These are phyloP conservation scores for Fraxinus pennsylvanica DNA, from an alignment of 257 asterid genomes.

Conservation along the genomic window DNA sequence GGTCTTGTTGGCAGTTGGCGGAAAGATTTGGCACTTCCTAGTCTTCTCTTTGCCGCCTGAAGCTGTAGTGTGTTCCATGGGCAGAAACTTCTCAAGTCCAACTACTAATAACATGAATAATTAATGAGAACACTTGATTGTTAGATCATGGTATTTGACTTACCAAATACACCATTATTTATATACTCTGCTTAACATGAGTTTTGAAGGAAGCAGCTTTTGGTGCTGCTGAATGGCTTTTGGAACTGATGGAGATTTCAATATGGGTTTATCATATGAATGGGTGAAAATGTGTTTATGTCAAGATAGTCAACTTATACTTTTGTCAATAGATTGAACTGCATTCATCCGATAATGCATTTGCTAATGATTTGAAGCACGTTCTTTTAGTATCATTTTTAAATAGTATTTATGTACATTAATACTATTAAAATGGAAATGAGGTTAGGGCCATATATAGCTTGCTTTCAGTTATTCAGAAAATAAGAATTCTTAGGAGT, in stretches of 20 bases:
- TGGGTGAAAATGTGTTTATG: background rate
- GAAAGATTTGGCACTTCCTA: background rate
- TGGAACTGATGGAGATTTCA: background rate
- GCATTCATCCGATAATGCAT: background rate
- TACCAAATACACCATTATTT: background rate
- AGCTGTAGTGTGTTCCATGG: background rate
- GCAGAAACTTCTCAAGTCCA: background rate
- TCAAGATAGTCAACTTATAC: background rate
- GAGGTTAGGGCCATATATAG: background rate
- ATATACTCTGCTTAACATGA: background rate
- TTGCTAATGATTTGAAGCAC: background rate
- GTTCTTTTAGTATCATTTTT: background rate
- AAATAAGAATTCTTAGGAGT: slow-evolving; percentile 11
- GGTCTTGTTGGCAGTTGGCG: background rate
- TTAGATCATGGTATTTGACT: background rate
- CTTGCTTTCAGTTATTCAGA: background rate
- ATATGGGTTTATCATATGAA: background rate
- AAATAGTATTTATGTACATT: background rate
- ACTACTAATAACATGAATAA: background rate
- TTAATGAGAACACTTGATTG: background rate
- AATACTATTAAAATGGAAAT: background rate
- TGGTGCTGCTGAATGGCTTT: background rate
- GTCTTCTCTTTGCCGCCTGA: background rate
- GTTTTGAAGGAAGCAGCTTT: background rate
- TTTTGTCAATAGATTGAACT: background rate